Evolutionary conservation across 352 stramenopile species (phyloP).

Genomic region (Phytopythium vexans): DNA sequence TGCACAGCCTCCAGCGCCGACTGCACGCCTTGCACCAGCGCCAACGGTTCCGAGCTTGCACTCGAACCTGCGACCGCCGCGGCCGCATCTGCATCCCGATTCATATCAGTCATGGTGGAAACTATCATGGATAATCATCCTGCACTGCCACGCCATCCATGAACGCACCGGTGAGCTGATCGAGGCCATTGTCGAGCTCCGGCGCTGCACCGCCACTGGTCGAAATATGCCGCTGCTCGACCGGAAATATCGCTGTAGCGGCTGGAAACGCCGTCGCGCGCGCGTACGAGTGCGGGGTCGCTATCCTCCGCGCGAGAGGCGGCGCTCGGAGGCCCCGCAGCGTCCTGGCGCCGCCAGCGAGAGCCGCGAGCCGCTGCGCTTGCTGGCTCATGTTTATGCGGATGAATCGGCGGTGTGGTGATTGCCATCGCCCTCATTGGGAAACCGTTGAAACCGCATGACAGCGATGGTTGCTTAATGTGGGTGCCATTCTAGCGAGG

Average conservation of each 20-base stretch:
- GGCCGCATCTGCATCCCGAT: slow-evolving; percentile 20
- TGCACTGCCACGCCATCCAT: no score
- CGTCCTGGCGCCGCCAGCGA: no score
- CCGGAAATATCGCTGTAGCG: slow-evolving; percentile 8
- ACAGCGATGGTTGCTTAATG: background rate
- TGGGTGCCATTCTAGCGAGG: background rate
- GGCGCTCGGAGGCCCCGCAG: no score
- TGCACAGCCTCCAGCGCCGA: slow-evolving; percentile 58
- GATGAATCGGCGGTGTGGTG: background rate
- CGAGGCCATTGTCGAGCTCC: slow-evolving; percentile 28
- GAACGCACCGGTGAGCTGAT: slow-evolving; percentile 31
- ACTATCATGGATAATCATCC: background rate
- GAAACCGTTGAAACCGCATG: background rate
- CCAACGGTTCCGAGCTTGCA: slow-evolving; percentile 31
- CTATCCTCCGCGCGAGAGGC: background rate
- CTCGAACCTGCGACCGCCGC: slow-evolving; percentile 15
- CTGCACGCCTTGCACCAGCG: slow-evolving; percentile 59
- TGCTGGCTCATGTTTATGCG: slow-evolving; percentile 4
- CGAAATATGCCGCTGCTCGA: slow-evolving; percentile 32
- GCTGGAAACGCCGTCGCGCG: slow-evolving; percentile 4
- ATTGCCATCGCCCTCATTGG: background rate
- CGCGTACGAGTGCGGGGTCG: background rate
- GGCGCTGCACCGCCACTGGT: slow-evolving; percentile 15
- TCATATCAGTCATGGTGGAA: background rate
- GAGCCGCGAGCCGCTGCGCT: no score